Evolutionary conservation across 371 early-diverging fungal genomes (phyloP).

Genomic region (Rhizomucor miehei): DNA sequence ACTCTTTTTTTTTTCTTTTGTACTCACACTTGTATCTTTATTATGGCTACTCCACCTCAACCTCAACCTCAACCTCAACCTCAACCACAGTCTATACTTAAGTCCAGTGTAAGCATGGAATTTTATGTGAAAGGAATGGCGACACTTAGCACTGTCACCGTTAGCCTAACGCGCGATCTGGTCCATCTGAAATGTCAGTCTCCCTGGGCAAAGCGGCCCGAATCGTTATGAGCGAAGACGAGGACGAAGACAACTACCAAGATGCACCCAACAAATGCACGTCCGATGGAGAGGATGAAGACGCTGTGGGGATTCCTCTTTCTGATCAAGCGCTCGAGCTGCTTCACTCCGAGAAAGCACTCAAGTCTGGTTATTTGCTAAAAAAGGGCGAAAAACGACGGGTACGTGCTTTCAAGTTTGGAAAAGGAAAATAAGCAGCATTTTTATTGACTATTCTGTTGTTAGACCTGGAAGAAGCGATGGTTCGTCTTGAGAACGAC

Average conservation of each 20-base stretch:
- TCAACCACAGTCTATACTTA: background rate
- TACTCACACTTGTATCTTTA: no score
- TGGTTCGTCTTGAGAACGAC: conserved; percentile 85
- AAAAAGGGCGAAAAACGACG: conserved; percentile 82
- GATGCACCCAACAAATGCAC: conserved; percentile 9
- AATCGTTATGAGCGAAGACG: conserved; percentile 40
- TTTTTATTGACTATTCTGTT: background rate
- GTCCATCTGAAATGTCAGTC: conserved; percentile 9
- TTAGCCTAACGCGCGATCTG: conserved; percentile 4
- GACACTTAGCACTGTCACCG: background rate
- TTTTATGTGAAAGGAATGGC: background rate
- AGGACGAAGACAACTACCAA: conserved; percentile 28
- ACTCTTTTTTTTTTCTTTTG: no score
- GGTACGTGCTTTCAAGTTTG: conserved; percentile 27
- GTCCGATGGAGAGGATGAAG: conserved; percentile 57
- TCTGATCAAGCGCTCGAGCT: conserved; percentile 50
- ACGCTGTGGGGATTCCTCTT: conserved; percentile 39
- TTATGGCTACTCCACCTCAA: no score
- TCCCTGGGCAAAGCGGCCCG: conserved; percentile 19
- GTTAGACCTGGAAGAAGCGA: conserved; percentile 79
- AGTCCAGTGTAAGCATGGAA: background rate
- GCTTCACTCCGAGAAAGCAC: conserved; percentile 62
- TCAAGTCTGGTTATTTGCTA: conserved; percentile 65
- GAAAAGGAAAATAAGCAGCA: background rate
- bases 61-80: background rate